Evolutionary conservation across 192 early-diverging fungal genomes (phyloP).

Genomic region (Podila verticillata): DNA sequence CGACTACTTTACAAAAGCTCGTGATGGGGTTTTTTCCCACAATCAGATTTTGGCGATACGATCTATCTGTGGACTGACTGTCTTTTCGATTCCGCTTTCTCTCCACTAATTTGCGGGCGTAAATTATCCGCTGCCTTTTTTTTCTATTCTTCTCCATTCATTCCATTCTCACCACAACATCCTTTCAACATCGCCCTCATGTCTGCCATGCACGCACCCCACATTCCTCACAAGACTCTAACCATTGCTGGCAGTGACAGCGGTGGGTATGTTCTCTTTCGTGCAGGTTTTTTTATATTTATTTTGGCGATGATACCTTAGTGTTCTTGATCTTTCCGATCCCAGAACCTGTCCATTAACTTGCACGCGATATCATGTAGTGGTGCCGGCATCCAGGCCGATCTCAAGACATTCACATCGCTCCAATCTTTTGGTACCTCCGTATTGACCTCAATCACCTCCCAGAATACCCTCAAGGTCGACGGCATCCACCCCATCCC

Average conservation of each 20-base stretch:
- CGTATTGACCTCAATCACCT: conserved; percentile 82
- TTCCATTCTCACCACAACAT: neutral
- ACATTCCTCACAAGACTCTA: conserved; percentile 52
- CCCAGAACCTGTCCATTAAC: neutral
- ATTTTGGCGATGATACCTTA: neutral
- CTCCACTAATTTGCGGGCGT: neutral
- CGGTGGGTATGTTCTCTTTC: conserved; percentile 56
- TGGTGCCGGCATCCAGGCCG: conserved; percentile 86
- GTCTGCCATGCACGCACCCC: neutral
- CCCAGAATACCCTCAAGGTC: conserved; percentile 89
- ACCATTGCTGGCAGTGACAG: conserved; percentile 78
- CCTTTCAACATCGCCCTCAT: conserved; percentile 2
- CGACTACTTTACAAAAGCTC: too few species aligned
- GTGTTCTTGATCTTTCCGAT: neutral
- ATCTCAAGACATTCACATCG: conserved; percentile 88
- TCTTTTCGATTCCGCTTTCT: neutral
- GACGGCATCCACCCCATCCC: conserved; percentile 71
- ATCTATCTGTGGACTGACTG: too few species aligned
- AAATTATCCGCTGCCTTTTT: neutral
- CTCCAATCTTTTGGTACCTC: conserved; percentile 76
- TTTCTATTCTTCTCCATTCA: neutral
- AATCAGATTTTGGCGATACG: too few species aligned
- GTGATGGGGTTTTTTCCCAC: too few species aligned
- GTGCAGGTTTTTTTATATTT: neutral
- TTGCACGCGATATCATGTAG: conserved; percentile 20